Percentiles rank a stretch among this genome's conserved stretches.
Evolutionary conservation across 345 rosid species (phyloP).

Genomic region (Trapa incisa): DNA sequence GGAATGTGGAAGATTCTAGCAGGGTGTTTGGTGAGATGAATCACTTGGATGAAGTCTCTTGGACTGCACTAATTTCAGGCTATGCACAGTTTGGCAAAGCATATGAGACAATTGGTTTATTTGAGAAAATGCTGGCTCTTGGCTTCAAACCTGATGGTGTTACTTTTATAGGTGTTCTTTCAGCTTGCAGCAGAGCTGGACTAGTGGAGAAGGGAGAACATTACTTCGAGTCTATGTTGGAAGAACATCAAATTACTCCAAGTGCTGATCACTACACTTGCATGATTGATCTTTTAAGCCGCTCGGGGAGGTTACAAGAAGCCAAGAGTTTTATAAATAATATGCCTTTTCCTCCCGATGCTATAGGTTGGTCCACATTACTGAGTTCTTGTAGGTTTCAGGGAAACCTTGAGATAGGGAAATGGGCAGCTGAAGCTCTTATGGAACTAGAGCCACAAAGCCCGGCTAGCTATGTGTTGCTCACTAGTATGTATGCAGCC

Average conservation of each 20-base stretch:
- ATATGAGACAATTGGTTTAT: constrained; percentile 53
- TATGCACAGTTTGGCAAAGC: constrained; percentile 89
- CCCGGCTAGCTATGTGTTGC: constrained; percentile 69
- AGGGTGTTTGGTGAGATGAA: constrained; percentile 62
- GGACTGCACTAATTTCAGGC: constrained; percentile 85
- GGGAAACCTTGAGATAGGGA: constrained; percentile 59
- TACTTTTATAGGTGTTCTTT: constrained; percentile 71
- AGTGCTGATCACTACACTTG: constrained; percentile 67
- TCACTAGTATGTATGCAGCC: constrained; percentile 66
- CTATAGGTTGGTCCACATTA: constrained; percentile 79
- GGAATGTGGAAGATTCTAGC: constrained; percentile 49
- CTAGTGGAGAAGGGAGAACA: constrained; percentile 60
- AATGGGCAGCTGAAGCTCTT: constrained; percentile 78
- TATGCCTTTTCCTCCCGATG: constrained; percentile 77
- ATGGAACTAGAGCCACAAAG: constrained; percentile 60
- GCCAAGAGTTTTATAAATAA: constrained; percentile 50
- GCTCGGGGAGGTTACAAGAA: constrained; percentile 78
- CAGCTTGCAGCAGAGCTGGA: constrained; percentile 93
- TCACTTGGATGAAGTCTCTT: constrained; percentile 65
- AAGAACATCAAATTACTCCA: constrained; percentile 46
- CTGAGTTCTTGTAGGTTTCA: constrained; percentile 71
- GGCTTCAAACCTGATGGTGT: constrained; percentile 80
- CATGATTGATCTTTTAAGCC: constrained; percentile 85
- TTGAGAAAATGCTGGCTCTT: constrained; percentile 53
- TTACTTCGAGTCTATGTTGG: constrained; percentile 56